Percentiles rank a stretch among this genome's conserved stretches.
phyloP scores from a whole-genome alignment of 2,329 filamentous ascomycete species.

The Graphilbum ipis-grandicollis region DNA sequence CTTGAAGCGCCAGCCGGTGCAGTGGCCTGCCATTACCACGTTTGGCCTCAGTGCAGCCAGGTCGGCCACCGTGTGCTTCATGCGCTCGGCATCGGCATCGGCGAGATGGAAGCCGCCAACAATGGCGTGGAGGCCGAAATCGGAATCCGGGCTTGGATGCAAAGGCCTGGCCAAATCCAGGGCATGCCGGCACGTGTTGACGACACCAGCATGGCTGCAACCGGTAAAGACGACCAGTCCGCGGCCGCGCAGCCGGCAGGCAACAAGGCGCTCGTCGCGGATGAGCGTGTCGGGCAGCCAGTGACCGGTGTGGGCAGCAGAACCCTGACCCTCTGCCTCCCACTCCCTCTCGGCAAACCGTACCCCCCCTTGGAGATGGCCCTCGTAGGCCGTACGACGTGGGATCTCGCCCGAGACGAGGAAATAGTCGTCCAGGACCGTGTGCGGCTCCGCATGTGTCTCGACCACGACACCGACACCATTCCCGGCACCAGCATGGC shows the following conservation, averaged over 20 bases:
- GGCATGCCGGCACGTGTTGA: slow-evolving; percentile 31
- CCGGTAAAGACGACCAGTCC: slow-evolving; percentile 37
- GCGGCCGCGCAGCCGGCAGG: slow-evolving; percentile 22
- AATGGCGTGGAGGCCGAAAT: slow-evolving; percentile 26
- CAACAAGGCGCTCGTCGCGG: slow-evolving; percentile 32
- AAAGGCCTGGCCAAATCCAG: slow-evolving; percentile 20
- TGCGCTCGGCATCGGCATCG: slow-evolving; percentile 20
- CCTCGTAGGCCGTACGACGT: slow-evolving; percentile 28
- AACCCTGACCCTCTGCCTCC: no score
- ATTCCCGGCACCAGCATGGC: no score
- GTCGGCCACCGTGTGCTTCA: slow-evolving; percentile 27
- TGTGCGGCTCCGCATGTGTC: slow-evolving; percentile 21
- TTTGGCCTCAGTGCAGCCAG: slow-evolving; percentile 27
- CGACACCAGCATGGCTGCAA: slow-evolving; percentile 36
- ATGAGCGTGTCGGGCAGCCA: slow-evolving; percentile 33
- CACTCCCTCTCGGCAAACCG: slow-evolving; percentile 20
- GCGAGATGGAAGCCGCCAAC: slow-evolving; percentile 37
- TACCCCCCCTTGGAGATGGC: slow-evolving; percentile 25
- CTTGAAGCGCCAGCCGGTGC: slow-evolving; percentile 37
- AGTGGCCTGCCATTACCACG: slow-evolving; percentile 35
- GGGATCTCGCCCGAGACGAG: slow-evolving; percentile 36
- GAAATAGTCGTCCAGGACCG: slow-evolving; percentile 30
- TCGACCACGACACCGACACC: slow-evolving; percentile 21
- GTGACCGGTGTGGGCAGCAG: no score
- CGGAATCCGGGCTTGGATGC: no score